Percentiles rank a stretch among this genome's conserved stretches.
Evolutionary conservation across 1,284 basidiomycete species (phyloP).

Genomic region (Malassezia obtusa): DNA sequence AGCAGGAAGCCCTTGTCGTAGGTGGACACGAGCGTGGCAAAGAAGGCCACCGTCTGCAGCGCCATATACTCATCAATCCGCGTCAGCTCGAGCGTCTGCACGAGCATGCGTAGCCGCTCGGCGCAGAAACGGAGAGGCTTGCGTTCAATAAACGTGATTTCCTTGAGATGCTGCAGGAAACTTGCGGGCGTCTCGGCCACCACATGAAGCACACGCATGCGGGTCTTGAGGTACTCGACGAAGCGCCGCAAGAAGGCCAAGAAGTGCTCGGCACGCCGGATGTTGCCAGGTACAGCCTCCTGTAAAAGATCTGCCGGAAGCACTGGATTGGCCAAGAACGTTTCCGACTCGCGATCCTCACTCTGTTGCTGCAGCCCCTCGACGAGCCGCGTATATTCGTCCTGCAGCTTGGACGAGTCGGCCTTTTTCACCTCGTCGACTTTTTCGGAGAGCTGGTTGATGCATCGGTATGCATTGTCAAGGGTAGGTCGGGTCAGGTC

Average conservation of each 20-base stretch:
- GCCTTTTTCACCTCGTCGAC: constrained; percentile 95
- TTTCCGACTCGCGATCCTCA: constrained; percentile 61
- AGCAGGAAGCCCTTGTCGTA: constrained; percentile 98
- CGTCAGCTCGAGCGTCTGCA: constrained; percentile 81
- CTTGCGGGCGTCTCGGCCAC: constrained; percentile 99
- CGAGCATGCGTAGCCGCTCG: constrained; percentile 84
- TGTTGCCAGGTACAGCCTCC: constrained; percentile 95
- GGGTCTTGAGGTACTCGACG: constrained; percentile 97
- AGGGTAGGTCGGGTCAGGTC: constrained; percentile 98
- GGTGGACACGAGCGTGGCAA: constrained; percentile 92
- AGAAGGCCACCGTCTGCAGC: constrained; percentile 88
- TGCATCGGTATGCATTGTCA: constrained; percentile 83
- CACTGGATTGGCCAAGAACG: constrained; percentile 75
- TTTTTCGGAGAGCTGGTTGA: constrained; percentile 74
- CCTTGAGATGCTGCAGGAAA: constrained; percentile 94
- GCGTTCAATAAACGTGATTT: constrained; percentile 96
- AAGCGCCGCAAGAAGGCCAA: constrained; percentile 96
- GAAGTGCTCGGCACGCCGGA: constrained; percentile 96
- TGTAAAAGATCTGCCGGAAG: constrained; percentile 87
- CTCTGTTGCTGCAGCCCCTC: constrained; percentile 68
- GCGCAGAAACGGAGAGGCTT: constrained; percentile 94
- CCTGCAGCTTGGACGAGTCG: constrained; percentile 85
- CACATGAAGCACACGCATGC: constrained; percentile 96
- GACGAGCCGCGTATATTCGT: constrained; percentile 93
- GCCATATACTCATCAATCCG: constrained; percentile 83